phyloP scores from a whole-genome alignment of 495 filamentous ascomycete genomes.

The Aspergillus cavernicola region DNA sequence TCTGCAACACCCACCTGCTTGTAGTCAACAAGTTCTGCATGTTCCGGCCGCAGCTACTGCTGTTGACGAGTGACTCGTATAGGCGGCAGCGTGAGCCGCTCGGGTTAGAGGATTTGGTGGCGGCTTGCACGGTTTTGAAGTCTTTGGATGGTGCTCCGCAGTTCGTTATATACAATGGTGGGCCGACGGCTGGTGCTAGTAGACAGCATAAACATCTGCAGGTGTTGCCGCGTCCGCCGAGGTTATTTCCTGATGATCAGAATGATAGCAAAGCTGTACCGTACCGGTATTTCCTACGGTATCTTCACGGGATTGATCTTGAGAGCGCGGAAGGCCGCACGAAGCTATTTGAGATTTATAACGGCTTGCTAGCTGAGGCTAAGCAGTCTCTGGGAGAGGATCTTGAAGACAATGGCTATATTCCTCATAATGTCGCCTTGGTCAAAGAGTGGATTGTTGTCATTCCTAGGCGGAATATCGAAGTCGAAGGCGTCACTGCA shows the following conservation, averaged over 20 bases:
- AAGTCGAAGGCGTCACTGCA: constrained; percentile 22
- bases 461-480: constrained; percentile 27
- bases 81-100: constrained; percentile 32
- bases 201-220: constrained; percentile 45
- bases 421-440: constrained; percentile 41
- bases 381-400: constrained; percentile 13
- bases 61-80: constrained; percentile 36
- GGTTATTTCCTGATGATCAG: constrained; percentile 15
- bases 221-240: constrained; percentile 26
- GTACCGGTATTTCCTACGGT: constrained; percentile 1
- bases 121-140: constrained; percentile 18
- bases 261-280: constrained; percentile 2
- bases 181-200: constrained; percentile 33
- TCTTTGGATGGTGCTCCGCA: constrained; percentile 14
- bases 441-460: constrained; percentile 37
- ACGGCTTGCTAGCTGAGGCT: constrained; percentile 20
- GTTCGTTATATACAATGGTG: constrained; percentile 37
- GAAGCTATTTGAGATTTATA: constrained; percentile 21
- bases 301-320: neutral
- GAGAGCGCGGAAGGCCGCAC: neutral
- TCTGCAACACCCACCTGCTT: constrained; percentile 29
- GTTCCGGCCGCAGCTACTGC: constrained; percentile 35
- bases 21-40: constrained; percentile 39
- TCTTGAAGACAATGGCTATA: neutral
- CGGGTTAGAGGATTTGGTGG: constrained; percentile 15